Percentiles rank a stretch among this genome's conserved stretches.
Evolutionary conservation across 257 asterid genomes (phyloP).

Genomic region (Ajuga chamaepitys): DNA sequence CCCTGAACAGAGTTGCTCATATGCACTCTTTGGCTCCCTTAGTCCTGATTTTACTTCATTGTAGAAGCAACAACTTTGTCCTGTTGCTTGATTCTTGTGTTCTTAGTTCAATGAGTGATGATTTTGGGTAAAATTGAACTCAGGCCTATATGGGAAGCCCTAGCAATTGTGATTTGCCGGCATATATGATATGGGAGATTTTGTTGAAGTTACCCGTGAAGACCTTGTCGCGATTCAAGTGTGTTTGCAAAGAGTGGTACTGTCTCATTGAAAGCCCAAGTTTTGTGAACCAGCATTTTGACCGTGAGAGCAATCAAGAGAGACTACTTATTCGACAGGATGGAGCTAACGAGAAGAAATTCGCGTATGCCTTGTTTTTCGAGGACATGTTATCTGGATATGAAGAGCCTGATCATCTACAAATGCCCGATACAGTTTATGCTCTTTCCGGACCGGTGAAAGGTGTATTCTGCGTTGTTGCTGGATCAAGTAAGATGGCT

Average conservation of each 20-base stretch:
- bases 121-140: background rate
- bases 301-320: slow-evolving; percentile 17
- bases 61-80: no score
- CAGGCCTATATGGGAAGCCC: background rate
- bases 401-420: slow-evolving; percentile 27
- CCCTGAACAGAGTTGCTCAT: no score
- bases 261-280: slow-evolving; percentile 23
- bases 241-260: slow-evolving; percentile 37
- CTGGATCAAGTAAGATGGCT: slow-evolving; percentile 12
- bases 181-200: background rate
- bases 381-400: slow-evolving; percentile 13
- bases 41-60: no score
- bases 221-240: slow-evolving; percentile 25
- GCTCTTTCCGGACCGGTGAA: slow-evolving; percentile 36
- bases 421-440: slow-evolving; percentile 13
- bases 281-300: slow-evolving; percentile 26
- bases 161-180: background rate
- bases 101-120: background rate
- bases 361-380: slow-evolving; percentile 13
- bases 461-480: slow-evolving; percentile 29
- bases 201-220: slow-evolving; percentile 29
- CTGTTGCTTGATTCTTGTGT: no score
- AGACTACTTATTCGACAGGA: slow-evolving; percentile 31
- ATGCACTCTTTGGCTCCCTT: no score
- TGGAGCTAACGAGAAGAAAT: slow-evolving; percentile 10